phyloP scores from a whole-genome alignment of 139 green algal species.

The Bryopsis sp. region DNA sequence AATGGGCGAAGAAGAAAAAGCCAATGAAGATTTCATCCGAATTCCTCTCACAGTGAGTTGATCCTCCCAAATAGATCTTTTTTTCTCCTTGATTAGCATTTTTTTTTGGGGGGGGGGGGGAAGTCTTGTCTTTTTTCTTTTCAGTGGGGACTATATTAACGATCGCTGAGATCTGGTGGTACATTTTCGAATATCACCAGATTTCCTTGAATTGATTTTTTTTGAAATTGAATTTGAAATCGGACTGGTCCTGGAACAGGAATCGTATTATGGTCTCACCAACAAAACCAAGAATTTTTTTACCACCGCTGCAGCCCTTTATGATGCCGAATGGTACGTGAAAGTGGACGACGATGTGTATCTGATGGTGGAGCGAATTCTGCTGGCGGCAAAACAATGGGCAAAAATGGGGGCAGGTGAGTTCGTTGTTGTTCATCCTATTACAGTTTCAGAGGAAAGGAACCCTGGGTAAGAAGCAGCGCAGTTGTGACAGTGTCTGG shows the following conservation, averaged over 20 bases:
- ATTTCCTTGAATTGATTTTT: background rate
- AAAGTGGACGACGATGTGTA: conserved; percentile 50
- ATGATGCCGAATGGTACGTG: conserved; percentile 42
- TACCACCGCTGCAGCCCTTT: conserved; percentile 20
- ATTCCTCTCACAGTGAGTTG: conserved; percentile 22
- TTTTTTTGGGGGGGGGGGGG: background rate
- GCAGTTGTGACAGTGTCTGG: no score
- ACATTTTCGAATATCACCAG: background rate
- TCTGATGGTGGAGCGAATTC: conserved; percentile 23
- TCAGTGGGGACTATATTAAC: background rate
- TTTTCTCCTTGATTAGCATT: background rate
- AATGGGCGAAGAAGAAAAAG: conserved; percentile 26
- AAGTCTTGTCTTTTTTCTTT: background rate
- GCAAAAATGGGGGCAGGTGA: conserved; percentile 28
- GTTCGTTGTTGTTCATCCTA: no score
- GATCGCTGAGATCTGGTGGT: background rate
- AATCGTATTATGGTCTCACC: conserved; percentile 52
- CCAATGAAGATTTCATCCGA: conserved; percentile 44
- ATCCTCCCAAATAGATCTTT: background rate
- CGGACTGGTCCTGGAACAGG: conserved; percentile 21
- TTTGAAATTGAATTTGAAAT: background rate
- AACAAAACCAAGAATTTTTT: conserved; percentile 62
- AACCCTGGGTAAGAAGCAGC: no score
- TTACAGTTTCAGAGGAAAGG: no score
- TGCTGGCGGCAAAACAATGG: conserved; percentile 29